Percentiles rank a stretch among this genome's conserved stretches.
These are phyloP conservation scores for Puccinia horiana DNA, from an alignment of 1,284 basidiomycete genomes.

Conservation along the genomic window DNA sequence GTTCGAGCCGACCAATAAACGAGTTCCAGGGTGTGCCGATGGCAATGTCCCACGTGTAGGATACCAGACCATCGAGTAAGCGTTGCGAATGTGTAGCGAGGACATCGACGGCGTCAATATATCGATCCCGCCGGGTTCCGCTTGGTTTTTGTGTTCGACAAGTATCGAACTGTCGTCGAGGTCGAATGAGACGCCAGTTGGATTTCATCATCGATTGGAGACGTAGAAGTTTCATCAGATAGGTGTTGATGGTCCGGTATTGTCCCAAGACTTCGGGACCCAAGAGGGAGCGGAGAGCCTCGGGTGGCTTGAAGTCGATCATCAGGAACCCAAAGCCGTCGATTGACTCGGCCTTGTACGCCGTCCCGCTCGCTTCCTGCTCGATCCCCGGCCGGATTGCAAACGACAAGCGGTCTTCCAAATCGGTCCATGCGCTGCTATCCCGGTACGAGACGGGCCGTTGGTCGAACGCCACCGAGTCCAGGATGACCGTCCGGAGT, in stretches of 20 bases:
- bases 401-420: conserved; percentile 48
- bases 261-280: conserved; percentile 9
- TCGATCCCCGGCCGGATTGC: conserved; percentile 13
- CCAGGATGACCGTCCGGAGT: conserved; percentile 42
- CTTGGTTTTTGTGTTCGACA: not conserved
- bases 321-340: conserved; percentile 42
- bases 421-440: not conserved
- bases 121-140: not conserved
- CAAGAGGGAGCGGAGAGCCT: conserved; percentile 23
- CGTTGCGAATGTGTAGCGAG: conserved; percentile 29
- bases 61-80: conserved; percentile 32
- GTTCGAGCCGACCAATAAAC: conserved; percentile 22
- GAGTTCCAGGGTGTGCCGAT: conserved; percentile 26
- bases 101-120: not conserved
- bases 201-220: conserved; percentile 39
- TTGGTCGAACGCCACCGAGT: conserved; percentile 26
- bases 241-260: conserved; percentile 35
- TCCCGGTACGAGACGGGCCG: not conserved
- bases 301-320: conserved; percentile 42
- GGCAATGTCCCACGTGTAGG: conserved; percentile 44
- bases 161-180: not conserved
- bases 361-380: not conserved
- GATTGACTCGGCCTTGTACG: conserved; percentile 30
- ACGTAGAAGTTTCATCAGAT: conserved; percentile 43
- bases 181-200: not conserved